Evolutionary conservation across 1,284 basidiomycete genomes (phyloP).

Genomic region (Boletus semigastroideus): DNA sequence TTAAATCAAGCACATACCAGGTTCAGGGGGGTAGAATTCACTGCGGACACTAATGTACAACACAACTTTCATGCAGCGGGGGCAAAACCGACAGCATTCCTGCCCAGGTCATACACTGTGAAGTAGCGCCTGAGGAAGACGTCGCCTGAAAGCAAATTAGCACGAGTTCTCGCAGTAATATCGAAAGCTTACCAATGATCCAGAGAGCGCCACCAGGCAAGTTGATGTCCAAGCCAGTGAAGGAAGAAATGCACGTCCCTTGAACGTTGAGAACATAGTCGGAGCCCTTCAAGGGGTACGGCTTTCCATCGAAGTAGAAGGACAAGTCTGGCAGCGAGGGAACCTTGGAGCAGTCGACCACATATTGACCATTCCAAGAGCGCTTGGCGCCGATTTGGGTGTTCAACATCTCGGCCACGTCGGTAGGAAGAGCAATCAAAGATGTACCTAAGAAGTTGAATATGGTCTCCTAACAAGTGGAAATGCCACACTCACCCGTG

Average conservation of each 20-base stretch:
- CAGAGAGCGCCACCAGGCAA: conserved; percentile 85
- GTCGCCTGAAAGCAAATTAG: conserved; percentile 53
- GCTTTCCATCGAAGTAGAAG: conserved; percentile 81
- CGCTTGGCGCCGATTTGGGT: conserved; percentile 91
- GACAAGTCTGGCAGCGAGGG: conserved; percentile 83
- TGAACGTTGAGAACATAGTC: conserved; percentile 90
- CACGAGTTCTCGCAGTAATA: conserved; percentile 7
- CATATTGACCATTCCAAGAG: conserved; percentile 94
- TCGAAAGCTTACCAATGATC: conserved; percentile 77
- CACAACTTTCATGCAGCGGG: conserved; percentile 15
- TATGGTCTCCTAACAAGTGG: neutral
- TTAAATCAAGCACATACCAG: conserved; percentile 15
- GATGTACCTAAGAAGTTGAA: conserved; percentile 66
- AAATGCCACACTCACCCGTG: conserved; percentile 60
- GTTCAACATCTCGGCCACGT: conserved; percentile 98
- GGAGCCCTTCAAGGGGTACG: conserved; percentile 77
- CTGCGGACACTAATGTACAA: neutral
- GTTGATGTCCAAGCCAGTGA: conserved; percentile 92
- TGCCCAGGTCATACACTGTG: conserved; percentile 91
- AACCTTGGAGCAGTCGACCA: conserved; percentile 87
- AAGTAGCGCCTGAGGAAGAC: conserved; percentile 89
- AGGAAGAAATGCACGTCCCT: conserved; percentile 93
- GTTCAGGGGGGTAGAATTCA: conserved; percentile 7
- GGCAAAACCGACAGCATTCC: conserved; percentile 88
- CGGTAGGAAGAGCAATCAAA: conserved; percentile 88